These are phyloP conservation scores for Tolypocladium nubicola DNA, from an alignment of 2,329 filamentous ascomycete species.

Conservation along the genomic window DNA sequence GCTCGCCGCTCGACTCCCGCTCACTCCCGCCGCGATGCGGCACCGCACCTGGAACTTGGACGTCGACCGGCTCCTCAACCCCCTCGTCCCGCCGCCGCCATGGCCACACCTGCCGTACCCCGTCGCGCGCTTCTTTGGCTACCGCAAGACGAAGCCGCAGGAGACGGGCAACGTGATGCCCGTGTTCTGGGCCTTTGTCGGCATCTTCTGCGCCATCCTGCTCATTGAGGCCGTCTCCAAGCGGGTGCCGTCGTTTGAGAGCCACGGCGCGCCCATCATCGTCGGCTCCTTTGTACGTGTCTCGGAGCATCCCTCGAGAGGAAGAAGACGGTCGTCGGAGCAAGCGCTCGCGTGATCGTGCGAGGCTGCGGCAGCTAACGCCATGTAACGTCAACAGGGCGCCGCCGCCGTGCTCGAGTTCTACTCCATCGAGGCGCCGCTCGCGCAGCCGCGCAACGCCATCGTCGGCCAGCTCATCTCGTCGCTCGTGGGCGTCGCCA, in stretches of 20 bases:
- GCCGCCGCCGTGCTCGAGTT: conserved; percentile 69
- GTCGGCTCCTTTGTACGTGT: conserved; percentile 58
- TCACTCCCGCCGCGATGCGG: conserved; percentile 6
- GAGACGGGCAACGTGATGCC: conserved; percentile 46
- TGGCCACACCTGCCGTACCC: conserved; percentile 53
- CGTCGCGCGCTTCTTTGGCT: conserved; percentile 58
- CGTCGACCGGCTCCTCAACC: conserved; percentile 68
- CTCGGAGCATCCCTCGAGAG: not conserved
- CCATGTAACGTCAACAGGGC: conserved; percentile 35
- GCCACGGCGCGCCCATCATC: conserved; percentile 46
- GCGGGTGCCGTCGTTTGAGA: conserved; percentile 41
- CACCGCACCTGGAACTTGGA: conserved; percentile 47
- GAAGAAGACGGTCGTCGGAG: not conserved
- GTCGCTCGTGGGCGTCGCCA: conserved; percentile 46
- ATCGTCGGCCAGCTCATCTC: conserved; percentile 57
- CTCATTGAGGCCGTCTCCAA: conserved; percentile 47
- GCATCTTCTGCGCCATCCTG: conserved; percentile 50
- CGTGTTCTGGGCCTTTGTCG: conserved; percentile 53
- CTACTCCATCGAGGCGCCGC: conserved; percentile 58
- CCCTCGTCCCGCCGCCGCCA: conserved; percentile 53
- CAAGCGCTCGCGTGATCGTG: not conserved
- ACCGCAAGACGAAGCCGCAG: conserved; percentile 32
- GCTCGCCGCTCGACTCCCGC: too few species aligned
- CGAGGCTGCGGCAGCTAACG: not conserved
- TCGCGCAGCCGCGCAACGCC: conserved; percentile 62